These are phyloP conservation scores for Phoma sp. DNA, from an alignment of 2,329 filamentous ascomycete species.

Conservation along the genomic window DNA sequence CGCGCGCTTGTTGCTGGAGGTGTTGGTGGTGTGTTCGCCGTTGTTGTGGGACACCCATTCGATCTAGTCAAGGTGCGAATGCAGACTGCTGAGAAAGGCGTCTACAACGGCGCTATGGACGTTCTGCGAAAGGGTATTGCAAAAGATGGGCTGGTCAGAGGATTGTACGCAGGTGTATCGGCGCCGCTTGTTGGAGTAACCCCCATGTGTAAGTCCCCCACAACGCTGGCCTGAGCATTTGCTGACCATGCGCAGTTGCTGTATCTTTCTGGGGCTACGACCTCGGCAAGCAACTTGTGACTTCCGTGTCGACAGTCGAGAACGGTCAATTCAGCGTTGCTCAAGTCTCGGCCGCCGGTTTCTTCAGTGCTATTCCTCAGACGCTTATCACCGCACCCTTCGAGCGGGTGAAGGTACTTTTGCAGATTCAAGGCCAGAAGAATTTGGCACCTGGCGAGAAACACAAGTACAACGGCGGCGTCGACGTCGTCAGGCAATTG, in stretches of 20 bases:
- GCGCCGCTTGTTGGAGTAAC: constrained; percentile 95
- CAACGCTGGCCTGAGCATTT: background rate
- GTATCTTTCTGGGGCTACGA: constrained; percentile 87
- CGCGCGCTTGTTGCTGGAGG: constrained; percentile 88
- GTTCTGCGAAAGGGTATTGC: constrained; percentile 89
- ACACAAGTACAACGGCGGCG: constrained; percentile 84
- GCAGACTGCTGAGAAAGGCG: constrained; percentile 92
- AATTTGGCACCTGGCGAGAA: constrained; percentile 85
- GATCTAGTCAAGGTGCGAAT: constrained; percentile 97
- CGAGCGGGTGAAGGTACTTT: constrained; percentile 97
- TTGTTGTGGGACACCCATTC: constrained; percentile 92
- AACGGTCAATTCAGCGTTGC: constrained; percentile 78
- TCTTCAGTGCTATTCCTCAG: constrained; percentile 95
- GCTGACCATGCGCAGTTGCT: constrained; percentile 56
- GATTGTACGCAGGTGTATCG: constrained; percentile 95
- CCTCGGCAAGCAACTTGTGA: constrained; percentile 88
- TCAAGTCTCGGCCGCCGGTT: constrained; percentile 90
- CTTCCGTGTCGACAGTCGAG: constrained; percentile 67
- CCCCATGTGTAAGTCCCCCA: constrained; percentile 84
- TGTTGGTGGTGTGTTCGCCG: constrained; percentile 91
- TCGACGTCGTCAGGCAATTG: constrained; percentile 91
- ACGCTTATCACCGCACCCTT: constrained; percentile 98
- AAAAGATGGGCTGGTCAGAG: constrained; percentile 77
- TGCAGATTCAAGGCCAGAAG: constrained; percentile 96
- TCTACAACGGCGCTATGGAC: constrained; percentile 89